phyloP scores from a whole-genome alignment of 345 rosid genomes.

The Syzygium oleosum region DNA sequence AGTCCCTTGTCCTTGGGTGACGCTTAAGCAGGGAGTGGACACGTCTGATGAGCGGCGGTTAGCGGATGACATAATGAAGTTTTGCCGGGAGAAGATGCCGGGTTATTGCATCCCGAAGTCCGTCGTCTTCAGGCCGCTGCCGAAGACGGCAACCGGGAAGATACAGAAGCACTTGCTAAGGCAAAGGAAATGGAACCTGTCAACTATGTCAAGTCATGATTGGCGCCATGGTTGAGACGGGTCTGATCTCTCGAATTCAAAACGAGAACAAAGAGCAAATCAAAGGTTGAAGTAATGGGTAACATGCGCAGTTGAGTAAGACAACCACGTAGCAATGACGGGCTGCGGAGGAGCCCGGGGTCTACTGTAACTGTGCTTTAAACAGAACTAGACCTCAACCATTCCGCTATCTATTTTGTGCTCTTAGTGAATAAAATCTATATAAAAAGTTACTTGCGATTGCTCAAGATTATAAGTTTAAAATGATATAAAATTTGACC shows the following conservation, averaged over 20 bases:
- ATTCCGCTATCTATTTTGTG: neutral
- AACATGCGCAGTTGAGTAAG: neutral
- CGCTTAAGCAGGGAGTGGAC: neutral
- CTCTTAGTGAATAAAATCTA: neutral
- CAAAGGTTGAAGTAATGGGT: neutral
- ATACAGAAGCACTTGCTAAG: neutral
- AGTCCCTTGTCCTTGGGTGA: conserved; percentile 6
- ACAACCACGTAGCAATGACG: neutral
- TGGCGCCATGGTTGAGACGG: neutral
- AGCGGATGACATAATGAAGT: neutral
- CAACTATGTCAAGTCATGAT: neutral
- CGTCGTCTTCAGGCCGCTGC: neutral
- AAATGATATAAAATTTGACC: neutral
- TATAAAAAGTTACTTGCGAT: neutral
- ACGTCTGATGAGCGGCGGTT: neutral
- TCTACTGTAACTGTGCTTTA: neutral
- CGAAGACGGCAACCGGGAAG: neutral
- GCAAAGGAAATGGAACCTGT: neutral
- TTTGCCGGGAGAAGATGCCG: neutral
- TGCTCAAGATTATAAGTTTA: neutral
- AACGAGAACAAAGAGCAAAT: neutral
- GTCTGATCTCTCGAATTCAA: neutral
- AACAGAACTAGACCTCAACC: neutral
- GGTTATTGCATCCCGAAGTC: neutral
- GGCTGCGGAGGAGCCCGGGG: neutral